Base-by-base conservation (phyloP, 495 filamentous ascomycete genomes). In the Annulohypoxylon bovei region DNA sequence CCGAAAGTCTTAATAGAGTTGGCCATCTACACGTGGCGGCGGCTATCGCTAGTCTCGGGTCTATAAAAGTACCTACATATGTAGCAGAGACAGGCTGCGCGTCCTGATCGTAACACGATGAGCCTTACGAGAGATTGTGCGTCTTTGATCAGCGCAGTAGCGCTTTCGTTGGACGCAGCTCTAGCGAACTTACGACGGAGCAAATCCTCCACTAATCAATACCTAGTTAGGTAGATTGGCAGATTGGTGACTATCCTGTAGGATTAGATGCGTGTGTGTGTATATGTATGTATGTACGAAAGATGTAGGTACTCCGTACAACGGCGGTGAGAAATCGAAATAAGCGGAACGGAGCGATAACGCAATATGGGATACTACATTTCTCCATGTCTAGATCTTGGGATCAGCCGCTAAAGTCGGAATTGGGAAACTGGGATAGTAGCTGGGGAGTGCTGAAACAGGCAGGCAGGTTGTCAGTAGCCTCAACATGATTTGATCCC, bases 361-460 rank as follows among this genome's bases (percentile, higher is more conserved):
- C 70, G 70, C 70, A 68, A 72, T 72, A 72, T 65, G 65, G 60
- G 49, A 68, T 56, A 68, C 30, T 57, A 56, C 70, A 65, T 65
- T 68, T 62, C 64, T 60, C 65, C 70, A 72, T 72, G 70, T 44
- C 70, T 65, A 72, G 70, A 68, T 64, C 70, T 65, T 68, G 65
- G 70, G 70, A 72, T 72, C 70, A 59, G 61, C 70, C 60, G 61
- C 65, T 50, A 65, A 42, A 47, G 65, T 62, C 42, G 70, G 55
- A 65, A 61, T 72, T 47, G 49, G 70, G 59, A 63, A 61, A 65
- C 61, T 64, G 32, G 55, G 52, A 68, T 65, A 52, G 54, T 49
- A 68, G 70, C 64, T 61, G 60, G 60, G 59, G 47, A 60, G 63
- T 16, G 55, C 65, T 72, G 65, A 68, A 72, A 68, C 70, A 68